Base-by-base conservation (phyloP, 1,284 basidiomycete genomes). In the Sporisorium scitamineum region DNA sequence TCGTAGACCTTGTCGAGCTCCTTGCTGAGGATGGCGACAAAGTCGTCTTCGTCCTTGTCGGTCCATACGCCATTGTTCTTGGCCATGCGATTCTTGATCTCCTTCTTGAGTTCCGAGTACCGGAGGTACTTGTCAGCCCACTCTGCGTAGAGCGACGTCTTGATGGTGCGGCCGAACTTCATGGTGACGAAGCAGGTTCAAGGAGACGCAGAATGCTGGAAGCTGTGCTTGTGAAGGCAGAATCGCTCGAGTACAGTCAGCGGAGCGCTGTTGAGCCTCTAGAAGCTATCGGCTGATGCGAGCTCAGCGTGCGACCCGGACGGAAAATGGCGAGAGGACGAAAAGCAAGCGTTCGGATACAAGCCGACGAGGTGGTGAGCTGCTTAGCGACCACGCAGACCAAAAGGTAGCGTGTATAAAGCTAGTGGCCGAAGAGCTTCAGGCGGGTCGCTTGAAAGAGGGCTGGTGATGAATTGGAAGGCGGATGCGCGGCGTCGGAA, bases 1-100 rank as follows among this genome's bases (percentile, higher is more conserved):
- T 92, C 91, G 83, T 97, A 93, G 62, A 98, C 92, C 88, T 99
- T 99, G 84, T 96, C 93, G 50, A 99, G 89, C 87, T 99, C 95
- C 70, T 88, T 88, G 83, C 94, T 92, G 62, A 98, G 90, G 45
- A 82, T 54, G 39, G 76, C 78, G 27, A 85, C 82, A 57, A 82
- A 85, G 50, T 83, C 82, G 50, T 84, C 82, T 68, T 85, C 84
- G 39, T 85, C 84, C 69, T 81, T 77, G 66, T 84, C 84, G 31
- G 81, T 80, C 84, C 84, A 85, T n/a, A 51, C 53, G 51, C 80
- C 81, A 37, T 80, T 74, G 76, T 84, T 84, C 51, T 78, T 76
- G 24, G 76, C 79, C 61, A 84, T 73, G 41, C 84, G 69, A 22
- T 69, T 70, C 76, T 85, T 85, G 67, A 85, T 84, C 66, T 84